These are phyloP conservation scores for sunflower (Helianthus annuus) DNA, from an alignment of 129 eudicot genomes.

Conservation along the genomic window DNA sequence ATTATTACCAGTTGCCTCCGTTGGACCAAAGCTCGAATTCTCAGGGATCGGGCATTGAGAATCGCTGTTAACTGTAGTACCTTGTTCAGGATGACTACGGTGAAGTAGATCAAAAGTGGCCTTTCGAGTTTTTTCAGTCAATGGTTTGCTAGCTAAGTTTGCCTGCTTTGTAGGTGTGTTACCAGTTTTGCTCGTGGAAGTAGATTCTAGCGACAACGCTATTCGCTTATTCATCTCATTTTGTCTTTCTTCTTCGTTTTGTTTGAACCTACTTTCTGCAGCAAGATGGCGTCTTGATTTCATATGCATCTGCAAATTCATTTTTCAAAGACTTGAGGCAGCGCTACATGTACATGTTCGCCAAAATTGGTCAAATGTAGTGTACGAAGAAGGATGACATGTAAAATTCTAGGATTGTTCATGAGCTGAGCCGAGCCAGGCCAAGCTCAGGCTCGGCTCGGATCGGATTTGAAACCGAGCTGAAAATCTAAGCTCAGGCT, in stretches of 20 bases:
- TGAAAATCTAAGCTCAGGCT: too few relatives aligned
- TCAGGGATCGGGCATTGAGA: conserved; percentile 8
- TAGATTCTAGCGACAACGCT: conserved; percentile 45
- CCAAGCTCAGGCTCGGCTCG: too few relatives aligned
- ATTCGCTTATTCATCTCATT: conserved; percentile 57
- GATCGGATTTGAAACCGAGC: too few relatives aligned
- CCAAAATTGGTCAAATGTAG: too few relatives aligned
- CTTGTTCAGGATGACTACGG: conserved; percentile 12
- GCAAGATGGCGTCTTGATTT: conserved; percentile 62
- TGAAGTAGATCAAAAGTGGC: conserved; percentile 50
- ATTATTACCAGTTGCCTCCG: conserved; percentile 23
- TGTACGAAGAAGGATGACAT: too few relatives aligned
- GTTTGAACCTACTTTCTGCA: conserved; percentile 54
- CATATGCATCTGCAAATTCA: conserved; percentile 53
- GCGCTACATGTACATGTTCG: neutral
- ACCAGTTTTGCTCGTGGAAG: conserved; percentile 20
- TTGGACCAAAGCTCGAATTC: conserved; percentile 13
- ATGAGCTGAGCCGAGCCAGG: too few relatives aligned
- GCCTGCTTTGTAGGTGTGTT: conserved; percentile 19
- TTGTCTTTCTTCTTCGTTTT: conserved; percentile 49
- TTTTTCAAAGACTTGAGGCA: neutral
- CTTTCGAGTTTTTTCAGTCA: conserved; percentile 51
- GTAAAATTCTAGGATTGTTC: too few relatives aligned
- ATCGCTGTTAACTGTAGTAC: conserved; percentile 15
- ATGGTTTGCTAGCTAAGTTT: conserved; percentile 44